Conservation (phyloP, 179 eudicot species). For the Beta lomatogona region DNA sequence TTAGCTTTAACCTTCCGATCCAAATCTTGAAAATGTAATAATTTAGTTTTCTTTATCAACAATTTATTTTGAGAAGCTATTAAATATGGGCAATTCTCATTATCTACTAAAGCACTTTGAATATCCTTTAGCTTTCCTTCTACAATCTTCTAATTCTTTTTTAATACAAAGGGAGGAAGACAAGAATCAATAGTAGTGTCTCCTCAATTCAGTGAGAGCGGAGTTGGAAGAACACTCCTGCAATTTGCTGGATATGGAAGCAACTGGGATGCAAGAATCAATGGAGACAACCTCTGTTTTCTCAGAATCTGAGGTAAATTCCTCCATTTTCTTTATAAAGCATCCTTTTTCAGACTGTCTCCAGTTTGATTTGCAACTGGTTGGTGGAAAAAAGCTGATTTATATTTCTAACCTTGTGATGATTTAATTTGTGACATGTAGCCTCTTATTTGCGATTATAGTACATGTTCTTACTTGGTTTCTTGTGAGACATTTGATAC, state of each 20-base stretch:
- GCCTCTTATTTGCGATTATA: neutral
- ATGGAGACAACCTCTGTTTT: slow-evolving; percentile 23
- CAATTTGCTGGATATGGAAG: slow-evolving; percentile 22
- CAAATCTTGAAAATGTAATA: too few relatives aligned
- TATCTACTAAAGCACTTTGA: too few relatives aligned
- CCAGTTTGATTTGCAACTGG: neutral
- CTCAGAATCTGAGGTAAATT: slow-evolving; percentile 36
- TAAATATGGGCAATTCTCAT: too few relatives aligned
- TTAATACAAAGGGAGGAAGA: neutral
- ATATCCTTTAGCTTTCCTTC: too few relatives aligned
- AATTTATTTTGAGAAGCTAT: too few relatives aligned
- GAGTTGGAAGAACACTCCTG: neutral
- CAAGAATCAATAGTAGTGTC: neutral
- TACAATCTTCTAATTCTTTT: too few relatives aligned
- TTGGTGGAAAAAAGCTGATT: neutral
- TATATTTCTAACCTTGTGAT: neutral
- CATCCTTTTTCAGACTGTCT: too few relatives aligned
- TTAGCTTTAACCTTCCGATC: too few relatives aligned
- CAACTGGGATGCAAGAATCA: slow-evolving; percentile 11
- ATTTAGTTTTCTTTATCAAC: too few relatives aligned
- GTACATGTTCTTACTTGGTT: neutral
- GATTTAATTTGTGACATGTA: neutral
- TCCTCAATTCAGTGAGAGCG: neutral
- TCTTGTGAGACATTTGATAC: neutral
- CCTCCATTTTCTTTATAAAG: too few relatives aligned